Conservation (phyloP, 2,329 filamentous ascomycete species). For the Ophiostoma tasmaniense region DNA sequence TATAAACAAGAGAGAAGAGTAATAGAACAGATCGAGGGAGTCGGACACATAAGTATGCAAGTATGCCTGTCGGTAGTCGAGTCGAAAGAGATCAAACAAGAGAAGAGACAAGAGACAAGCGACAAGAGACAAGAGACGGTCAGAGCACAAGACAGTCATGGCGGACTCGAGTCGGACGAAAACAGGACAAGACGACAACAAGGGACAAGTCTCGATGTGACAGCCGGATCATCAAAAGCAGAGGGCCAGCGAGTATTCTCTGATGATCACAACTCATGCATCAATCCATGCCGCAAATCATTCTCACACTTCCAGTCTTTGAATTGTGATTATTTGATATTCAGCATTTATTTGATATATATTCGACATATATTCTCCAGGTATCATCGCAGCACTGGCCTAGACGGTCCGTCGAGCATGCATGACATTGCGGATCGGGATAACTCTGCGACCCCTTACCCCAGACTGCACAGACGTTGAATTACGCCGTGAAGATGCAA, state of each 20-base stretch:
- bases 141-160: background rate
- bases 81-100: background rate
- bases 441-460: background rate
- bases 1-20: background rate
- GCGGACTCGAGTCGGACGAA: background rate
- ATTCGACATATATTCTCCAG: background rate
- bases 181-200: background rate
- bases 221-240: background rate
- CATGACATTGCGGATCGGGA: background rate
- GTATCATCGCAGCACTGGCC: background rate
- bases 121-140: background rate
- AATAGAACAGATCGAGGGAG: background rate
- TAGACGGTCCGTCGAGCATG: background rate
- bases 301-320: background rate
- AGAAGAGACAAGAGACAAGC: no score
- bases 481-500: background rate
- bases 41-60: background rate
- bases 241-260: background rate
- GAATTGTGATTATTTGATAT: no score
- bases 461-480: background rate
- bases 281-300: background rate
- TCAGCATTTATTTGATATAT: no score
- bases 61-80: background rate
- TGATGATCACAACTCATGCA: background rate
- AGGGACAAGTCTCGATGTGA: background rate